phyloP scores from a whole-genome alignment of 2,329 filamentous ascomycete species.

The Exophiala dermatitidis region DNA sequence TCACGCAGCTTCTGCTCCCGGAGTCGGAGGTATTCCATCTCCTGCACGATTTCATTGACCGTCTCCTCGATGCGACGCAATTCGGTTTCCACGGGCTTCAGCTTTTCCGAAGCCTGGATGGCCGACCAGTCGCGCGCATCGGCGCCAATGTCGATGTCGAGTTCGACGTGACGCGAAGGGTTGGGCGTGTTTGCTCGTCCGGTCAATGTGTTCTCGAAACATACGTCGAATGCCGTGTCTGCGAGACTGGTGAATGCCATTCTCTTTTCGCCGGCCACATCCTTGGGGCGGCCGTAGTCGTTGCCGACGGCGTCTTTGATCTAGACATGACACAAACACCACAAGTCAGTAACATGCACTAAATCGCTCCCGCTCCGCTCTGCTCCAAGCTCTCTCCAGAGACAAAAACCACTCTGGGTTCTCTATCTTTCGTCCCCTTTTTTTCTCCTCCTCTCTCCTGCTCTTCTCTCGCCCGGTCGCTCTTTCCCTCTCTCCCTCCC shows the following conservation, averaged over 20 bases:
- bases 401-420: not conserved
- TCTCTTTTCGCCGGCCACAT: conserved; percentile 84
- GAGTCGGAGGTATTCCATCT: conserved; percentile 90
- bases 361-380: not conserved
- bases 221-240: conserved; percentile 91
- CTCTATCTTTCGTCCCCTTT: not conserved
- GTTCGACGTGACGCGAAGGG: conserved; percentile 67
- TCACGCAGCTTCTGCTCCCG: conserved; percentile 94
- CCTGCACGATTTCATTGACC: conserved; percentile 75
- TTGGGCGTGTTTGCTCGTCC: conserved; percentile 40
- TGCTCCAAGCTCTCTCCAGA: not conserved
- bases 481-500: too few relatives aligned
- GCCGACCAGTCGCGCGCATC: conserved; percentile 97
- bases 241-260: conserved; percentile 90
- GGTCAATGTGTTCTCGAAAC: conserved; percentile 78
- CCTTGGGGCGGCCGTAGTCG: conserved; percentile 85
- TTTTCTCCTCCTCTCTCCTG: too few relatives aligned
- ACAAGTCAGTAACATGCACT: not conserved
- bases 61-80: conserved; percentile 87
- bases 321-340: conserved; percentile 42
- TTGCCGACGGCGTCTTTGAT: conserved; percentile 94
- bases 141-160: conserved; percentile 92
- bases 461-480: too few relatives aligned
- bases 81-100: conserved; percentile 94
- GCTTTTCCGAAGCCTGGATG: conserved; percentile 92